Conservation (phyloP, 2,329 filamentous ascomycete species). For the Ophiostoma himal-ulmi region DNA sequence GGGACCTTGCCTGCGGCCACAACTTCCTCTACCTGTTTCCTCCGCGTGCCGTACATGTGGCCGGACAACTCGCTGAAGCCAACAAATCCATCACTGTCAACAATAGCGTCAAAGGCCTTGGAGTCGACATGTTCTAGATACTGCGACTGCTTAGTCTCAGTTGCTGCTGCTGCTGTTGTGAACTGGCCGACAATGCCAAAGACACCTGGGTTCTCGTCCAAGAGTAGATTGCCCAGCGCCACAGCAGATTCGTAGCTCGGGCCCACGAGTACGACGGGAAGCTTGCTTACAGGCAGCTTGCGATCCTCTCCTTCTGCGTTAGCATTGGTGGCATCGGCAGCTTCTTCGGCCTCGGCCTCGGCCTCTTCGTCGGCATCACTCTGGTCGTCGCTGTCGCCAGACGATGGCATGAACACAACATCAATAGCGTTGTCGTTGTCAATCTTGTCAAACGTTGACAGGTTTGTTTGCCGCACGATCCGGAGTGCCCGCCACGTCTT, state of each 20-base stretch:
- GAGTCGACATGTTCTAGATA: slow-evolving; percentile 47
- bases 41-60: slow-evolving; percentile 51
- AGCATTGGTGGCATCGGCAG: slow-evolving; percentile 21
- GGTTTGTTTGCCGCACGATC: slow-evolving; percentile 65
- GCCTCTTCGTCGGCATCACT: slow-evolving; percentile 50
- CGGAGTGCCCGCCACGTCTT: slow-evolving; percentile 87
- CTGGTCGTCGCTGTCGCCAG: slow-evolving; percentile 61
- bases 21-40: slow-evolving; percentile 46
- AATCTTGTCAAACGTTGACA: slow-evolving; percentile 78
- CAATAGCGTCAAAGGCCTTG: slow-evolving; percentile 51
- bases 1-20: slow-evolving; percentile 54
- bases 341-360: slow-evolving; percentile 19
- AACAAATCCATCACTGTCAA: slow-evolving; percentile 55
- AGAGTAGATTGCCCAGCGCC: slow-evolving; percentile 56
- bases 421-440: slow-evolving; percentile 71
- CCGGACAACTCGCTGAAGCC: slow-evolving; percentile 49
- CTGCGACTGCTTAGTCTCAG: neutral
- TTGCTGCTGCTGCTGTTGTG: slow-evolving; percentile 41
- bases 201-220: slow-evolving; percentile 57
- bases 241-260: slow-evolving; percentile 58
- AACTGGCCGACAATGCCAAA: slow-evolving; percentile 56
- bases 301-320: slow-evolving; percentile 22
- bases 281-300: slow-evolving; percentile 43
- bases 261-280: slow-evolving; percentile 62
- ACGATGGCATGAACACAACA: slow-evolving; percentile 42